A percentile compares a stretch with the other conserved stretches of the same genome.
phyloP scores from a whole-genome alignment of 2,329 filamentous ascomycete genomes.

The Cercospora janseana region DNA sequence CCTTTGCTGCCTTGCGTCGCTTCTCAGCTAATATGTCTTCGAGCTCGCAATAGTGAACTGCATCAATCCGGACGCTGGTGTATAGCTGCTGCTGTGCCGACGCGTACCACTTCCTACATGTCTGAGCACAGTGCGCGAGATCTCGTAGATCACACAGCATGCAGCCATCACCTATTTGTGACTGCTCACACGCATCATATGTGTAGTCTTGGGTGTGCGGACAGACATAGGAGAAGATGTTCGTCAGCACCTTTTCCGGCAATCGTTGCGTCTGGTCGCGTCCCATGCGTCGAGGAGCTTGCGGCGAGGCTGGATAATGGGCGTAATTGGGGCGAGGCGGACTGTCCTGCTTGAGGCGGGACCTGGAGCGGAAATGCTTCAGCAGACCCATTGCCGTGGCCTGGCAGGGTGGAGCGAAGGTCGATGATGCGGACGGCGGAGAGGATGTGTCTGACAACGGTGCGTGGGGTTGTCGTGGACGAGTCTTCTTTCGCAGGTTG shows the following conservation, averaged over 20 bases:
- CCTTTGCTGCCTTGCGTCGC: constrained; percentile 57
- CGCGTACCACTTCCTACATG: constrained; percentile 69
- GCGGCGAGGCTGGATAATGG: constrained; percentile 20
- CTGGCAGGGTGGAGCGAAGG: constrained; percentile 7
- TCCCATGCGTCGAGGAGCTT: constrained; percentile 18
- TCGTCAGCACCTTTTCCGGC: constrained; percentile 66
- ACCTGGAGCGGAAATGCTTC: constrained; percentile 49
- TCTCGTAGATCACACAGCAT: constrained; percentile 93
- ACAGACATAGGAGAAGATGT: constrained; percentile 79
- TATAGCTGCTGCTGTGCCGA: constrained; percentile 62
- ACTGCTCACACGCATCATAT: constrained; percentile 81
- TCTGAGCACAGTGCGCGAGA: constrained; percentile 73
- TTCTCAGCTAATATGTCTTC: constrained; percentile 78
- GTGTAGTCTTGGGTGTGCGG: constrained; percentile 75
- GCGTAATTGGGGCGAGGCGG: constrained; percentile 32
- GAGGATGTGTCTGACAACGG: no score
- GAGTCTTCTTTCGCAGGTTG: no score
- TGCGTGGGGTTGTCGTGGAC: no score
- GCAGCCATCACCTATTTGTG: constrained; percentile 73
- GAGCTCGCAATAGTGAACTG: constrained; percentile 89
- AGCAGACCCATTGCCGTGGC: constrained; percentile 47
- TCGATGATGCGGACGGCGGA: neutral
- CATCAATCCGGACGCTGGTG: constrained; percentile 85
- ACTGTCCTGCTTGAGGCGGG: constrained; percentile 42
- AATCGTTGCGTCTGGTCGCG: constrained; percentile 52